Base-by-base conservation (phyloP, 73 alveolate species). In the Durusdinium trenchii region DNA sequence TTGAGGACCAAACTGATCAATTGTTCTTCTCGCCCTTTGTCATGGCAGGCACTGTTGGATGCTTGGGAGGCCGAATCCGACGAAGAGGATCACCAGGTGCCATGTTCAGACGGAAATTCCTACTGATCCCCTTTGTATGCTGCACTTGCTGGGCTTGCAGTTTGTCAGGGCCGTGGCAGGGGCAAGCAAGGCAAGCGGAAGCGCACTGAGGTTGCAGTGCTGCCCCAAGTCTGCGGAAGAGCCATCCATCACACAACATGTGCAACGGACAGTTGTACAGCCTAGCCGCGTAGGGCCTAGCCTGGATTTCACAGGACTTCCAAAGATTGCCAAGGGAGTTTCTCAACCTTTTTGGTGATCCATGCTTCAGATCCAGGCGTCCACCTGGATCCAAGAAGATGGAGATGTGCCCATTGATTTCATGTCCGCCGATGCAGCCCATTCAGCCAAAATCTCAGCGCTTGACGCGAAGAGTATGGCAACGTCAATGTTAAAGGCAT, bases 11-110 rank as follows among this genome's bases (percentile, higher is more conserved):
- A 50, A 36, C 36, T 5, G 28, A 7, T 6, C 50, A 36, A 28
- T 6, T 6, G 46, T 26, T 30, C 43, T 78, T 61, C 16, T 9
- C 76, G 45, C n/a, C n/a, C n/a, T n/a, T n/a, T n/a, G n/a, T n/a
- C n/a, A n/a, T n/a, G n/a, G n/a, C n/a, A 90, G 86, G 99, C 99
- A 40, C 51, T 94, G 52, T 64, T 94, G 81, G 99, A 94, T 43
- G 99, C 99, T 51, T 94, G 99, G 99, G 99, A 94, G 60, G 99
- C 99, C 23, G 99, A 94, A 50, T 94, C 99, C 36, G 99, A 94
- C 45, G 76, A 48, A 43, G 99, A 76, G 82, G 98, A 43, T 36
- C 60, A 47, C 78, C 78, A 78, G 89, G 89, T 42, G 35, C 12
- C 1, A 52, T 23, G 36, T 79, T 42, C 42, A 43, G 18, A 46